Evolutionary conservation across 1,139 yeast species (phyloP), one percentile per base, ranked within the genome.

Genomic region (Debaryomyces udenii): DNA sequence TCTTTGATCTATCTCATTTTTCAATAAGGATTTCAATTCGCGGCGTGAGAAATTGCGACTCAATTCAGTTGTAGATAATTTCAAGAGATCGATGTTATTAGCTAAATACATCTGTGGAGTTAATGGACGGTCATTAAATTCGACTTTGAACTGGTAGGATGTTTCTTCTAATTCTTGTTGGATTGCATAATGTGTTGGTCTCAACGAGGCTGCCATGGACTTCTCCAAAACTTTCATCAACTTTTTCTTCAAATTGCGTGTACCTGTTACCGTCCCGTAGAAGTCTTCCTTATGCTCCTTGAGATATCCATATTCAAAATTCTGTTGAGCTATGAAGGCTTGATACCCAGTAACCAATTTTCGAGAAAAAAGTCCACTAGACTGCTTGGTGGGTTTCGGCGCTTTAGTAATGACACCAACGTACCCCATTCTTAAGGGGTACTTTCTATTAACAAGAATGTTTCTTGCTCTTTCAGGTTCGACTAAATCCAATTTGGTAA

Each of bases 101-200:
- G 98, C 96, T 52, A 94, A 74, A 59, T 93, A 93, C 49, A 95
- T 88, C 54, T 90, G 94, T 9, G 98, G 96, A 0, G 99, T 93
- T 50, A 94, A 71, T 29, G 86, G 86, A 43, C 98, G 80, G 61
- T 94, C 99, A 59, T 94, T 93, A 62, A 90, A 94, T 61, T 93
- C 97, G 17, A 94, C 99, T 61, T 94, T 94, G 68, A 89, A 93
- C 59, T 86, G 84, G 59, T 94, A 94, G 1, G 95, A 73, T 0
- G 98, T 82, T 55, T 94, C 99, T 61, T 94, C 99, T 40, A 90
- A 75, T 61, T 93, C 99, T 56, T 83, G 93, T 49, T 87, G 89
- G 40, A 94, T 91, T 6, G 91, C 78, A 41, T 80, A 74, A 42
- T 90, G 89, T 4, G 98, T 90, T 14, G 99, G 98, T 50, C 83